Percentiles rank a stretch among this genome's conserved stretches.
These are phyloP conservation scores for Marchantia paleacea DNA, from an alignment of 225 moss, liverwort and hornwort species.

Conservation along the genomic window DNA sequence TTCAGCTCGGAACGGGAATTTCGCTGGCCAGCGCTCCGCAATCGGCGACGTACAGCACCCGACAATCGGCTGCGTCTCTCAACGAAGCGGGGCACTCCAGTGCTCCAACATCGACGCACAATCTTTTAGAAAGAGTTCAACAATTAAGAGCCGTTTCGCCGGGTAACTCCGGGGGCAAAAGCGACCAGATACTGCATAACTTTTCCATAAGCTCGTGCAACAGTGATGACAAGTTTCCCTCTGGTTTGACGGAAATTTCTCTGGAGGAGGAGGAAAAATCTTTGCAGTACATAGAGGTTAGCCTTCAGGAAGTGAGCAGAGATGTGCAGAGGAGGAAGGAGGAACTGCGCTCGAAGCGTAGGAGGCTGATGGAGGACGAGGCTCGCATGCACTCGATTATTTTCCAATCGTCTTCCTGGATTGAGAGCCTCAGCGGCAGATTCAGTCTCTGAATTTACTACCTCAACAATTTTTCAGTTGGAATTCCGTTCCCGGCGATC, in stretches of 20 bases:
- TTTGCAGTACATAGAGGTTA: constrained; percentile 82
- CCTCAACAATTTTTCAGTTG: neutral
- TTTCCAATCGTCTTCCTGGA: constrained; percentile 94
- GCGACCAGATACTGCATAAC: constrained; percentile 71
- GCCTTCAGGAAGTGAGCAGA: constrained; percentile 82
- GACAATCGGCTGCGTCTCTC: constrained; percentile 38
- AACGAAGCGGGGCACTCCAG: constrained; percentile 39
- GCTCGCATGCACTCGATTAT: constrained; percentile 93
- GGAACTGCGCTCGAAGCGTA: constrained; percentile 80
- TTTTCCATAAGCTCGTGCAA: constrained; percentile 58
- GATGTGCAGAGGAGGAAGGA: constrained; percentile 93
- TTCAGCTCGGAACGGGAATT: constrained; percentile 53
- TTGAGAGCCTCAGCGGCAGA: constrained; percentile 85
- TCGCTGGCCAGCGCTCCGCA: constrained; percentile 37
- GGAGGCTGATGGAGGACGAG: constrained; percentile 89
- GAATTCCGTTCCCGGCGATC: neutral
- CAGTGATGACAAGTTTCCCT: constrained; percentile 62
- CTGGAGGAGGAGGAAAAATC: constrained; percentile 92
- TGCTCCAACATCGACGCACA: constrained; percentile 41
- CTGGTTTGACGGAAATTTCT: constrained; percentile 57
- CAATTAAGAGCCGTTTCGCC: constrained; percentile 73
- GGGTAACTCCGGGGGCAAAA: constrained; percentile 39
- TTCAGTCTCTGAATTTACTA: constrained; percentile 59
- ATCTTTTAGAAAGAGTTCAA: constrained; percentile 71
- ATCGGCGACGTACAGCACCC: constrained; percentile 17